Conservation (phyloP, 371 early-diverging fungal genomes). For the Saksenaea oblongispora region DNA sequence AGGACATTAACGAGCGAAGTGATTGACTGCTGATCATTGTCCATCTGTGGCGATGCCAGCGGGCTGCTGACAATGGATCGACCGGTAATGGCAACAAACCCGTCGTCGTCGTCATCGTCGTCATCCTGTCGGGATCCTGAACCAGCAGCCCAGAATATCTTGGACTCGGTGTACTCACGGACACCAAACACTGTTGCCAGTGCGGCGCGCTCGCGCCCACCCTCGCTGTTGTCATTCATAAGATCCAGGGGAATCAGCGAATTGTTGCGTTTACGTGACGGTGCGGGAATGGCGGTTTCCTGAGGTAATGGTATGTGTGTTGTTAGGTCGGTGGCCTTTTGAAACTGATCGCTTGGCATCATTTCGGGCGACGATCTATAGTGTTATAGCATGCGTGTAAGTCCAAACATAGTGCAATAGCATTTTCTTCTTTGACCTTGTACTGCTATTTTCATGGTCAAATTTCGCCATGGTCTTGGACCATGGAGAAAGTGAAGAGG, state of each 20-base stretch:
- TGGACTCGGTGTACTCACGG: conserved; percentile 47
- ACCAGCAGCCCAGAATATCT: conserved; percentile 39
- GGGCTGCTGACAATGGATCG: conserved; percentile 12
- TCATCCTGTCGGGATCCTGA: conserved; percentile 18
- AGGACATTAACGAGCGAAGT: conserved; percentile 3
- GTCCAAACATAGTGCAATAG: background rate
- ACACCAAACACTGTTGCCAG: conserved; percentile 53
- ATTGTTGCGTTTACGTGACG: conserved; percentile 30
- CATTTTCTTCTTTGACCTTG: background rate
- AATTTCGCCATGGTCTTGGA: conserved; percentile 1
- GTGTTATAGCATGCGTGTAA: background rate
- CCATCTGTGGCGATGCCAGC: conserved; percentile 5
- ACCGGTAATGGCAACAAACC: conserved; percentile 20
- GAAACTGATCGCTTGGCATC: conserved; percentile 5
- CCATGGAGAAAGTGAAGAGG: background rate
- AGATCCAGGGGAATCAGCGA: conserved; percentile 32
- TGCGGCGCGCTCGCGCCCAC: conserved; percentile 47
- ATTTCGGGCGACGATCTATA: conserved; percentile 1
- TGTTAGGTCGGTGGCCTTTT: conserved; percentile 16
- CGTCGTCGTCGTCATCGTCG: conserved; percentile 17
- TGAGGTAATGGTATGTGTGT: conserved; percentile 24
- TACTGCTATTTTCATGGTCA: background rate
- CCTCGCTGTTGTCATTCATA: conserved; percentile 23
- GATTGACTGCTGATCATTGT: background rate
- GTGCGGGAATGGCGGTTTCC: conserved; percentile 28